Percentiles rank a stretch among this genome's conserved stretches.
These are phyloP conservation scores for Venturia nashicola DNA, from an alignment of 2,329 filamentous ascomycete genomes.

Conservation along the genomic window DNA sequence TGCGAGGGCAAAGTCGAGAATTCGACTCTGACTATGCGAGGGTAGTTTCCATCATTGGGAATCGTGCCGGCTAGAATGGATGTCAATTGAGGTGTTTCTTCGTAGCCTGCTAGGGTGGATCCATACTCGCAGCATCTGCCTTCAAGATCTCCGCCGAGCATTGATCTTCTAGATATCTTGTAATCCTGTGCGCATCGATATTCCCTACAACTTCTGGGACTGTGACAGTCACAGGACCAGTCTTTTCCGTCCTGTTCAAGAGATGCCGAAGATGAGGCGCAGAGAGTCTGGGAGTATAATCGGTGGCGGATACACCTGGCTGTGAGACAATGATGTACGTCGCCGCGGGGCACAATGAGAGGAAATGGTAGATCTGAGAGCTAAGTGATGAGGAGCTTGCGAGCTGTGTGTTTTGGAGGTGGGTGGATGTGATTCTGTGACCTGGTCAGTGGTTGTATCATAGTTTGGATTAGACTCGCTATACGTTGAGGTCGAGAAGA, in stretches of 20 bases:
- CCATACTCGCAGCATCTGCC: slow-evolving; percentile 28
- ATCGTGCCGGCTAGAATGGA: slow-evolving; percentile 26
- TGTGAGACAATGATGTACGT: slow-evolving; percentile 71
- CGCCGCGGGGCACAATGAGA: slow-evolving; percentile 58
- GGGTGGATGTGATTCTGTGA: neutral
- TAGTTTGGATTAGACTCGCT: slow-evolving; percentile 17
- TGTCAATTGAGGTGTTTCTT: neutral
- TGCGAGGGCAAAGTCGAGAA: slow-evolving; percentile 26
- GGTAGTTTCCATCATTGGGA: slow-evolving; percentile 24
- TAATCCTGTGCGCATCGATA: slow-evolving; percentile 32
- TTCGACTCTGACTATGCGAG: slow-evolving; percentile 32
- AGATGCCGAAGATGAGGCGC: slow-evolving; percentile 43
- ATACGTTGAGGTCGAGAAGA: slow-evolving; percentile 77
- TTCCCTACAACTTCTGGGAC: slow-evolving; percentile 42
- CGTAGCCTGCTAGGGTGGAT: slow-evolving; percentile 10
- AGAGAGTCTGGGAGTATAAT: slow-evolving; percentile 45
- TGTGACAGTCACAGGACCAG: slow-evolving; percentile 38
- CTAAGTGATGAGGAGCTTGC: slow-evolving; percentile 31
- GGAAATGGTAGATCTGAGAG: slow-evolving; percentile 29
- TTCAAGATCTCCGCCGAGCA: slow-evolving; percentile 34
- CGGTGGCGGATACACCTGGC: slow-evolving; percentile 56
- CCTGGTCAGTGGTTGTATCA: neutral
- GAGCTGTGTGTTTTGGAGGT: slow-evolving; percentile 20
- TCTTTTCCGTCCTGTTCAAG: slow-evolving; percentile 36
- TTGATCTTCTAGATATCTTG: slow-evolving; percentile 29